These are phyloP conservation scores for Epichloe bromicola DNA, from an alignment of 2,329 filamentous ascomycete genomes.

Conservation along the genomic window DNA sequence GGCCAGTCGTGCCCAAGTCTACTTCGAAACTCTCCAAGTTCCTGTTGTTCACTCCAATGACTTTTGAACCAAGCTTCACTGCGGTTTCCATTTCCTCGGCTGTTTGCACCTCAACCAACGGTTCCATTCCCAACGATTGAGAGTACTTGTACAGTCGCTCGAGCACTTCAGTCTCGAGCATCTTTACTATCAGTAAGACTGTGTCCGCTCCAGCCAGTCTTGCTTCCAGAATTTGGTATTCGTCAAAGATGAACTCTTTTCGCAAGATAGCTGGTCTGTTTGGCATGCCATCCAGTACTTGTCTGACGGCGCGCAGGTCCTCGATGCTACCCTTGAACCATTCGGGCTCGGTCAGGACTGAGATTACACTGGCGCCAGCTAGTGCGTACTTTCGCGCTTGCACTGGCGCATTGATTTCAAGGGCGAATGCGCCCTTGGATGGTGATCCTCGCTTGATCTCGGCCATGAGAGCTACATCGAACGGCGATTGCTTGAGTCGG, in stretches of 20 bases:
- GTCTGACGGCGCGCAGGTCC: slow-evolving; percentile 74
- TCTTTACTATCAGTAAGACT: slow-evolving; percentile 92
- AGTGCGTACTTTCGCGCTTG: slow-evolving; percentile 88
- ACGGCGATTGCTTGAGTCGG: slow-evolving; percentile 68
- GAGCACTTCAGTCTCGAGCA: slow-evolving; percentile 68
- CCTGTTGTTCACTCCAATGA: slow-evolving; percentile 95
- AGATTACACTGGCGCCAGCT: slow-evolving; percentile 91
- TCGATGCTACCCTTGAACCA: slow-evolving; percentile 99
- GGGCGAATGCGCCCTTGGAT: slow-evolving; percentile 87
- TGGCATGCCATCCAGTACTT: slow-evolving; percentile 79
- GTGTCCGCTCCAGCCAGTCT: slow-evolving; percentile 88
- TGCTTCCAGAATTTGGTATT: slow-evolving; percentile 95
- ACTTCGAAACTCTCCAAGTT: slow-evolving; percentile 96
- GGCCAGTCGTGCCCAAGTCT: slow-evolving; percentile 81
- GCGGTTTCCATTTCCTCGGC: slow-evolving; percentile 85
- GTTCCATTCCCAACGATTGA: slow-evolving; percentile 86
- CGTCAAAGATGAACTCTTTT: slow-evolving; percentile 96
- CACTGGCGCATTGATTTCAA: slow-evolving; percentile 73
- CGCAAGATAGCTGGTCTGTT: slow-evolving; percentile 84
- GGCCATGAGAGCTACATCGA: slow-evolving; percentile 85
- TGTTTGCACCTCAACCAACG: slow-evolving; percentile 91
- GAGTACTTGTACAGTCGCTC: slow-evolving; percentile 79
- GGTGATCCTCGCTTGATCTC: slow-evolving; percentile 96
- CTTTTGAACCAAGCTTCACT: slow-evolving; percentile 72
- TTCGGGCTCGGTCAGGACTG: slow-evolving; percentile 93